Evolutionary conservation across 371 early-diverging fungal species (phyloP), one percentile per base, ranked within the genome.

Genomic region (Entomophthora muscae): DNA sequence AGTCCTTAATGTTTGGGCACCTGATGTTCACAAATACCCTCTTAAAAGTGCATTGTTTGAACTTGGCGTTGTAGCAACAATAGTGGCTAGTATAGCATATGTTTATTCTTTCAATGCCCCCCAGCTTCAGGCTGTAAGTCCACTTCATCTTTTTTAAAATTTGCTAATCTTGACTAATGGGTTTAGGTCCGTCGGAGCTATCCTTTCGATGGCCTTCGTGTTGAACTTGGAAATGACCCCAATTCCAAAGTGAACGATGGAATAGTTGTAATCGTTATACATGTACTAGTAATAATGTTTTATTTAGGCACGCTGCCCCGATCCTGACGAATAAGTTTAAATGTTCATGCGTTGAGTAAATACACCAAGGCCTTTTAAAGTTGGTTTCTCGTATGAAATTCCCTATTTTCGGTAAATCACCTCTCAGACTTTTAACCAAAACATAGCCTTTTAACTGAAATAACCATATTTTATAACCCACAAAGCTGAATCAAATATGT

Each of bases 1-100:
- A 61, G 28, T 61, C 52, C 52, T 61, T 52, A 32, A 42, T 23
- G 61, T 61, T 24, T 61, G 61, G 61, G 61, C 28, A 52, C 61
- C 61, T 26, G 61, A 61, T 61, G 52, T 52, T 21, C 28, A 61
- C 28, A 52, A 61, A 12, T 61, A 51, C 23, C 61, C 61, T 24
- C 52, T 27, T 51, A 22, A 21, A 22, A 61, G 29, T 26, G 61
- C 61, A 52, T 30, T 32, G 28, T 61, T 61, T 24, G 61, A 61
- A 52, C 29, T 61, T 27, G 22, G 26, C 2, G 42, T 17, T 52
- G 61, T 61, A 12, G 61, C 52, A 12, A n/a, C 26, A 1, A 23
- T 32, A 27, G 17, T 61, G 24, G 61, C 61, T 23, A 27, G 23
- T 10, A 52, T 24, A 7, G 13, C 32, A 3, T 61, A 61, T 52